Conservation (phyloP, 1,284 basidiomycete genomes). For the Cryptococcus sp. region DNA sequence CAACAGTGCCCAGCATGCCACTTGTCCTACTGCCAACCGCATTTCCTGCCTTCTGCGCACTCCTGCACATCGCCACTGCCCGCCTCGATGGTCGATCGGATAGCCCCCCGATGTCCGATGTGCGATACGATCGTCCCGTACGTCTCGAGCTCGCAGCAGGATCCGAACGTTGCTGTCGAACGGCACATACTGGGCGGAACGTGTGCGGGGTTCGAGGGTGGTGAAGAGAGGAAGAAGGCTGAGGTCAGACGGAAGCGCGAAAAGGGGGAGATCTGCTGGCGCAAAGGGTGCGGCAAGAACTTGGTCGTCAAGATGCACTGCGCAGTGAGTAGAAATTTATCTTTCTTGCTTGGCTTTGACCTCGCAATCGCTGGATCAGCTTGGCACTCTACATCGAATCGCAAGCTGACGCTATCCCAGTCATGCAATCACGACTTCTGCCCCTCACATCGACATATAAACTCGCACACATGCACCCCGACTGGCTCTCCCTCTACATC, state of each 20-base stretch:
- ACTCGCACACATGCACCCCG: conserved; percentile 38
- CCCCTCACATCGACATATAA: conserved; percentile 41
- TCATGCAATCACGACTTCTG: conserved; percentile 45
- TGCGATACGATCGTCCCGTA: conserved; percentile 48
- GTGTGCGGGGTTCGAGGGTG: conserved; percentile 46
- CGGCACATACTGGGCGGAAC: conserved; percentile 45
- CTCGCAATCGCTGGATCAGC: not conserved
- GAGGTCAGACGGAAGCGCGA: conserved; percentile 44
- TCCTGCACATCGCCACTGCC: conserved; percentile 48
- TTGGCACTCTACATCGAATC: not conserved
- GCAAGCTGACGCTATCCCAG: conserved; percentile 10
- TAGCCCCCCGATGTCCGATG: conserved; percentile 51
- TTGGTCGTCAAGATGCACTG: conserved; percentile 52
- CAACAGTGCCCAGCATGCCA: conserved; percentile 52
- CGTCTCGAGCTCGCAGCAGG: conserved; percentile 19
- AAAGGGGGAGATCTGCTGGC: conserved; percentile 50
- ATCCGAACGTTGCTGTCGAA: conserved; percentile 51
- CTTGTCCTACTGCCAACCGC: conserved; percentile 50
- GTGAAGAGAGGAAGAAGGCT: conserved; percentile 43
- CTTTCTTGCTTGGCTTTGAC: not conserved
- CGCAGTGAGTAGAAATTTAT: conserved; percentile 32
- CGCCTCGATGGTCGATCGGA: conserved; percentile 48
- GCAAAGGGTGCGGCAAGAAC: conserved; percentile 45
- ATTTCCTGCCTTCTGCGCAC: conserved; percentile 50
- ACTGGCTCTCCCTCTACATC: conserved; percentile 24